Evolutionary conservation across 1,284 basidiomycete species (phyloP).

Genomic region (Moniliella sp.): DNA sequence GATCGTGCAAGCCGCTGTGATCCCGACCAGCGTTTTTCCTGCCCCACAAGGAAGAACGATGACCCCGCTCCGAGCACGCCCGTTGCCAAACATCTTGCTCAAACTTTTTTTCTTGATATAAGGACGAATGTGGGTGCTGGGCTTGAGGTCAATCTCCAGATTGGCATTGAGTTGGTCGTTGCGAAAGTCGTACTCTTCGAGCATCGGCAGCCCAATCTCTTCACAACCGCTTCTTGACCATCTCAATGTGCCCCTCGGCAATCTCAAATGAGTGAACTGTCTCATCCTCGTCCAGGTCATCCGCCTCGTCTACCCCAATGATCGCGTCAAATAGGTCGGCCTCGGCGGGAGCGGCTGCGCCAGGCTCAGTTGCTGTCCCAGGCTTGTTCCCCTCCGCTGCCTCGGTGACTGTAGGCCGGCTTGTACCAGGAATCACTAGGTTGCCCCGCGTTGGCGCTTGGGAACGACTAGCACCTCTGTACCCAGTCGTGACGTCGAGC

Average conservation of each 20-base stretch:
- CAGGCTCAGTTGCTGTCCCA: neutral
- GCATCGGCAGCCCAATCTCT: constrained; percentile 30
- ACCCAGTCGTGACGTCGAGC: neutral
- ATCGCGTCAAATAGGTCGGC: constrained; percentile 30
- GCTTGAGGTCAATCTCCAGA: constrained; percentile 31
- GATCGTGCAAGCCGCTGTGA: constrained; percentile 95
- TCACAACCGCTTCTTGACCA: constrained; percentile 30
- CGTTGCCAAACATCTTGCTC: constrained; percentile 33
- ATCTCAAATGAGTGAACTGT: constrained; percentile 32
- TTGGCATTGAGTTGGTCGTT: constrained; percentile 30
- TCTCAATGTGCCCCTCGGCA: constrained; percentile 25
- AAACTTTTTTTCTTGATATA: constrained; percentile 33
- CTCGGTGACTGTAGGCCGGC: constrained; percentile 1
- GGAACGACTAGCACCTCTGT: constrained; percentile 12
- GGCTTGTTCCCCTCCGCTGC: neutral
- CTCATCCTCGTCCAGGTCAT: constrained; percentile 27
- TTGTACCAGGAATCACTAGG: constrained; percentile 23
- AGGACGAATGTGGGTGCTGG: constrained; percentile 30
- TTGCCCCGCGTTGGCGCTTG: constrained; percentile 20
- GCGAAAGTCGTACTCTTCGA: constrained; percentile 33
- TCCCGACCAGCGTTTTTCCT: constrained; percentile 92
- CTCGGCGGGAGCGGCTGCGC: constrained; percentile 9
- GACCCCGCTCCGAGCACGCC: constrained; percentile 52
- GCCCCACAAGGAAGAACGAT: constrained; percentile 96
- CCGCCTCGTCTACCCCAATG: constrained; percentile 29